Percentiles rank a stretch among this genome's conserved stretches.
Conservation (phyloP, 495 filamentous ascomycete species). For the Melanomma pulvis-pyrius region DNA sequence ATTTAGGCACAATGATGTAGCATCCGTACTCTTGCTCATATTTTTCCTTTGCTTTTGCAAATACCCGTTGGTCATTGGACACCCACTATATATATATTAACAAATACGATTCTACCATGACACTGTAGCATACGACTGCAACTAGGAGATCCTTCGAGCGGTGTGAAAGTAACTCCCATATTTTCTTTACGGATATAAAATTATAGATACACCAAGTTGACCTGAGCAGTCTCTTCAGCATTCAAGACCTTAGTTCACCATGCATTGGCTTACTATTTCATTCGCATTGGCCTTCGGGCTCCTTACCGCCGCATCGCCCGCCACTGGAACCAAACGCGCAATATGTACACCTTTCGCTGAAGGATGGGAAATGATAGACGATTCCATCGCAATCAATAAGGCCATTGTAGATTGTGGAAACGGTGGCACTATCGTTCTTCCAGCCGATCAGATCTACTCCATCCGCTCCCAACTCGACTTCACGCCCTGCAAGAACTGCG, state of each 20-base stretch:
- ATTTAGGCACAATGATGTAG: neutral
- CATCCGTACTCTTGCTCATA: neutral
- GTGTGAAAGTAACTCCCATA: neutral
- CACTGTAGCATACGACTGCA: conserved; percentile 2
- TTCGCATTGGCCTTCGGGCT: neutral
- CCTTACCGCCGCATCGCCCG: neutral
- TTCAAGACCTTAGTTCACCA: neutral
- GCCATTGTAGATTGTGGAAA: conserved; percentile 16
- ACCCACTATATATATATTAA: neutral
- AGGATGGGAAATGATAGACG: conserved; percentile 25
- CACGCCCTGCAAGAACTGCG: conserved; percentile 19
- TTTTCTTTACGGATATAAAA: no score
- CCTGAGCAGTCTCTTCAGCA: neutral
- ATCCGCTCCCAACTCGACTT: conserved; percentile 19
- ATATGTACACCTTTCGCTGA: conserved; percentile 5
- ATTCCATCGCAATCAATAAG: conserved; percentile 18
- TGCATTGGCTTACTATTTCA: neutral
- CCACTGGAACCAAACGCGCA: neutral
- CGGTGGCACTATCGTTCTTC: conserved; percentile 21
- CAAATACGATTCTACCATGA: neutral
- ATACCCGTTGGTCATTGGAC: neutral
- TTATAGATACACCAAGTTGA: no score
- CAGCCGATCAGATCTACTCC: neutral
- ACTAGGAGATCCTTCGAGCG: neutral
- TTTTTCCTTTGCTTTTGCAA: neutral